Evolutionary conservation across 139 green algal species (phyloP).

Genomic region (Tetraselmis chui): DNA sequence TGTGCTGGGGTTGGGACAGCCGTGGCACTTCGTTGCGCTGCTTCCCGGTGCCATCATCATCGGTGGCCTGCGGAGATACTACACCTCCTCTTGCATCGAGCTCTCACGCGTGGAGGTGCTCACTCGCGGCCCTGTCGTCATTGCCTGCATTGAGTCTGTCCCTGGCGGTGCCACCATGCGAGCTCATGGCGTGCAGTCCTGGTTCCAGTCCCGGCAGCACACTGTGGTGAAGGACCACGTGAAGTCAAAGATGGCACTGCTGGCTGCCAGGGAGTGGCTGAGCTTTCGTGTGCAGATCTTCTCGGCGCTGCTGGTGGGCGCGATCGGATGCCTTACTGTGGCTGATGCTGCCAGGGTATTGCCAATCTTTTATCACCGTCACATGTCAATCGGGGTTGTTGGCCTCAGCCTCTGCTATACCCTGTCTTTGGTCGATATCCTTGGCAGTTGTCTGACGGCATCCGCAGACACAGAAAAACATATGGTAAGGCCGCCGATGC

Average conservation of each 20-base stretch:
- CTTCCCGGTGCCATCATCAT: not conserved
- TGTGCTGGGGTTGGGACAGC: not conserved
- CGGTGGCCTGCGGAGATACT: not conserved
- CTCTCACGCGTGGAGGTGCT: not conserved
- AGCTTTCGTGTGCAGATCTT: not conserved
- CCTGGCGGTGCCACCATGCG: not conserved
- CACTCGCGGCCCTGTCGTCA: not conserved
- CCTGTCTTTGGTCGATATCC: not conserved
- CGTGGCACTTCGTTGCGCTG: not conserved
- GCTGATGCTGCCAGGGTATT: not conserved
- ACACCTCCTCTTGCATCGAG: not conserved
- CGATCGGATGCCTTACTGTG: not conserved
- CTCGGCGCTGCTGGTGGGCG: not conserved
- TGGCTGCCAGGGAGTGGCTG: not conserved
- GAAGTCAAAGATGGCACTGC: not conserved
- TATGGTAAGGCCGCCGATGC: no score
- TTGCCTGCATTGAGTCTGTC: not conserved
- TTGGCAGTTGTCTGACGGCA: not conserved
- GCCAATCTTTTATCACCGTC: not conserved
- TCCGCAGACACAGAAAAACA: not conserved
- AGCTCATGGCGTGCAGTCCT: not conserved
- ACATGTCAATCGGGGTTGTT: not conserved
- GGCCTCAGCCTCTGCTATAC: not conserved
- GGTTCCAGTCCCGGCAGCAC: not conserved
- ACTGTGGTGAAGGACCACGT: not conserved